These are phyloP conservation scores for Colletotrichum brevisporum DNA, from an alignment of 2,329 filamentous ascomycete genomes.

Conservation along the genomic window DNA sequence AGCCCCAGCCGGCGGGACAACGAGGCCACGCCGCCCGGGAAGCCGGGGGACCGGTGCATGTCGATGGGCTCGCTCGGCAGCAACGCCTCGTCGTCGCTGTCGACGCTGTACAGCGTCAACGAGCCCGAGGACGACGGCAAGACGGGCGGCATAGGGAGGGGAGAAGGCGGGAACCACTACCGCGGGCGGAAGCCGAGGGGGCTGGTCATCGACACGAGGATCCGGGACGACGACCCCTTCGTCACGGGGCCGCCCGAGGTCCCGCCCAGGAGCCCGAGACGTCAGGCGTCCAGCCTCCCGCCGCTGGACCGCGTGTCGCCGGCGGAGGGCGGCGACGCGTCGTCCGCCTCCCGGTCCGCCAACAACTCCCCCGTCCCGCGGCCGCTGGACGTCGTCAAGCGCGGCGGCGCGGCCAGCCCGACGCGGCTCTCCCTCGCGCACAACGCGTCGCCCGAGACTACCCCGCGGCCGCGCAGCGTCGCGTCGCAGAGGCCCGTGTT, in stretches of 20 bases:
- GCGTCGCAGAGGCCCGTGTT: slow-evolving; percentile 40
- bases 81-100: slow-evolving; percentile 66
- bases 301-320: slow-evolving; percentile 7
- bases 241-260: slow-evolving; percentile 21
- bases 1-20: slow-evolving; percentile 59
- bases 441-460: slow-evolving; percentile 5
- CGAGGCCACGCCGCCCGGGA: slow-evolving; percentile 33
- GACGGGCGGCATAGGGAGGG: slow-evolving; percentile 1
- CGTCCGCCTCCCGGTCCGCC: slow-evolving; percentile 11
- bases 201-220: slow-evolving; percentile 31
- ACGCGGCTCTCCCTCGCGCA: slow-evolving; percentile 23
- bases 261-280: slow-evolving; percentile 24
- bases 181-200: slow-evolving; percentile 25
- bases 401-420: not conserved
- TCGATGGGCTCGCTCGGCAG: slow-evolving; percentile 54
- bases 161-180: not conserved
- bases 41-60: slow-evolving; percentile 37
- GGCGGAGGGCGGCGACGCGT: not conserved
- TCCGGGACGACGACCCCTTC: slow-evolving; percentile 38
- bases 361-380: slow-evolving; percentile 33
- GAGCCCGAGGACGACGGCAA: slow-evolving; percentile 57
- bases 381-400: slow-evolving; percentile 22
- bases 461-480: slow-evolving; percentile 38
- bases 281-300: slow-evolving; percentile 18
- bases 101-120: slow-evolving; percentile 70